Percentiles rank a stretch among this genome's conserved stretches.
Evolutionary conservation across 2,329 filamentous ascomycete genomes (phyloP).

Genomic region (Pyrenophora tritici-repentis): DNA sequence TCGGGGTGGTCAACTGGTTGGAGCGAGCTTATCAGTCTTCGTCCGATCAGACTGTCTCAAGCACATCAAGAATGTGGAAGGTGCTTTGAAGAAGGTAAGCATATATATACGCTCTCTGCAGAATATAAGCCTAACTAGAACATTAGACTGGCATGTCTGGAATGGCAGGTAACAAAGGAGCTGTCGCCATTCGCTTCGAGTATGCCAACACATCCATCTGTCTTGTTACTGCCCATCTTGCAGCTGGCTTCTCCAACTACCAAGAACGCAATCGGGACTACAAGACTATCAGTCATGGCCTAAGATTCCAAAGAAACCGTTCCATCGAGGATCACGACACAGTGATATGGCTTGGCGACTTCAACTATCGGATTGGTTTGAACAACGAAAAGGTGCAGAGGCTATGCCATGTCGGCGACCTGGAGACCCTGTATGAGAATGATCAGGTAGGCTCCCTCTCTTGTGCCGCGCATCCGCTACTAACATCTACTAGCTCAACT

Average conservation of each 20-base stretch:
- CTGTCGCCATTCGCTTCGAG: conserved; percentile 93
- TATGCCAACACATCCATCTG: conserved; percentile 92
- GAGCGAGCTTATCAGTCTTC: conserved; percentile 89
- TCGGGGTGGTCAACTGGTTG: conserved; percentile 90
- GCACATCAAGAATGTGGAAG: conserved; percentile 95
- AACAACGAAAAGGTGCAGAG: conserved; percentile 76
- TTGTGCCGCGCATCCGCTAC: conserved; percentile 8
- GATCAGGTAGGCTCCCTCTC: conserved; percentile 67
- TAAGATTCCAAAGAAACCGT: conserved; percentile 88
- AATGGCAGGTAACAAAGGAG: conserved; percentile 97
- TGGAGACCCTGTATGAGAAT: conserved; percentile 84
- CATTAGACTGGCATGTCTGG: conserved; percentile 82
- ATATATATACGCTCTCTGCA: not conserved
- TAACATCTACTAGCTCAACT: conserved; percentile 67
- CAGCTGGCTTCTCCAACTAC: conserved; percentile 94
- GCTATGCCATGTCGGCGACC: conserved; percentile 72
- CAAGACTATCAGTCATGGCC: conserved; percentile 80
- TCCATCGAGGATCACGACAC: conserved; percentile 90
- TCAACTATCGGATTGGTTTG: conserved; percentile 95
- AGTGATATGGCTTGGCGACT: conserved; percentile 91
- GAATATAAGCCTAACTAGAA: conserved; percentile 19
- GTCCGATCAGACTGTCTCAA: conserved; percentile 77
- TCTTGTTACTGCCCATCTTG: conserved; percentile 94
- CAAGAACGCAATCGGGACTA: conserved; percentile 96
- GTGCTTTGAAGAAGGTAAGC: conserved; percentile 81